phyloP scores from a whole-genome alignment of 371 early-diverging fungal genomes.

The Actinomucor elegans region DNA sequence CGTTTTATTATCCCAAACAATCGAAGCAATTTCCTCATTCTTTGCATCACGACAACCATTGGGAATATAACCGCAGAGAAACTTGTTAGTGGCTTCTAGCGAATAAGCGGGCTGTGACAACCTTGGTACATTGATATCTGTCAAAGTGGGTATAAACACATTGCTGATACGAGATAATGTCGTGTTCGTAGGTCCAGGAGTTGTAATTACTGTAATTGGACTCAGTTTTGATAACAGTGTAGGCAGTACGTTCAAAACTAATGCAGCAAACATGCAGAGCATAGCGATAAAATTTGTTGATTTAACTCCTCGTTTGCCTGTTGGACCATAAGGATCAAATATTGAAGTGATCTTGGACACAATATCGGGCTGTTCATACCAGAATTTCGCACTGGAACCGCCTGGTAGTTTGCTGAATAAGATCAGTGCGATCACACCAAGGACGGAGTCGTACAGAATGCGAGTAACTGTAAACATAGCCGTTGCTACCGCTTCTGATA shows the following conservation, averaged over 20 bases:
- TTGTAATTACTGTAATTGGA: background rate
- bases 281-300: conserved; percentile 7
- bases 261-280: background rate
- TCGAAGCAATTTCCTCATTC: background rate
- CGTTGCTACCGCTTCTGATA: conserved; percentile 7
- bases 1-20: conserved; percentile 1
- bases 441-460: conserved; percentile 4
- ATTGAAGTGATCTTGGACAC: conserved; percentile 6
- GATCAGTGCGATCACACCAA: conserved; percentile 1
- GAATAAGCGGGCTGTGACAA: background rate
- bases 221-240: conserved; percentile 12
- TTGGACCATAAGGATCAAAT: conserved; percentile 15
- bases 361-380: conserved; percentile 17
- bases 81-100: background rate
- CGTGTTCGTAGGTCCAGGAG: background rate
- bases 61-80: conserved; percentile 5
- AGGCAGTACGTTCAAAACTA: conserved; percentile 8
- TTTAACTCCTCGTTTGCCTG: conserved; percentile 10
- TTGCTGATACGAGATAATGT: conserved; percentile 6
- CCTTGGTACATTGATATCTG: conserved; percentile 9
- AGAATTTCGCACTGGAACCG: conserved; percentile 16
- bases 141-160: conserved; percentile 12
- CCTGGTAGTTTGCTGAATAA: conserved; percentile 10
- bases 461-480: conserved; percentile 14
- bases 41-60: conserved; percentile 9